Evolutionary conservation across 208 protist genomes (phyloP), one percentile per base, ranked within the genome.

Genomic region (Wallacemonas sp.): DNA sequence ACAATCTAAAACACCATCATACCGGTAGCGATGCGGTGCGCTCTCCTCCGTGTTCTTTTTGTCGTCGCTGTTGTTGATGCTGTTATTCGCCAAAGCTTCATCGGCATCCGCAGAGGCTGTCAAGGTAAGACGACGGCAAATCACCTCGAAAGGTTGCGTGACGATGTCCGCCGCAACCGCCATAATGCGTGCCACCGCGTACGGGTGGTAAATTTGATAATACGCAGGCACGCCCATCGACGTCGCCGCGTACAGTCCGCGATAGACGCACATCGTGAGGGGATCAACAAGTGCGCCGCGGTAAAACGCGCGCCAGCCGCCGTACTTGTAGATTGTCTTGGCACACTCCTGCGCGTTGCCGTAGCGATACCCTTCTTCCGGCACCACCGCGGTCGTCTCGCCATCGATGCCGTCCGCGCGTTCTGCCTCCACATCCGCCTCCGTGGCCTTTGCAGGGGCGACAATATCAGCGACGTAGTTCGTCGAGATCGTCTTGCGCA

Each of bases 381-480:
- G 22, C 38, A 26, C 58, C 2, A 45, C 67, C 34, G 8, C 62
- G 15, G 49, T 39, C 21, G 53, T 38, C 62, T 60, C 30, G 47
- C 30, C 26, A 6, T 44, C 22, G 14, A 36, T 31, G 28, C 1
- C 54, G 9, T 19, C 38, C n/a, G 19, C 39, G 36, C 8, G 12
- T n/a, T 28, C 17, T 1, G 58, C 44, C 34, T 19, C 26, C 14
- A 45, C 22, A 9, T 60, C 46, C 1, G n/a, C 41, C 12, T 31
- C 47, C 34, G 31, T 61, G 12, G 58, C 49, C 9, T 66, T 45
- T 15, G 49, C 33, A 1, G 80, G 74, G 2, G 80, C 85, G 17
- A 90, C 76, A 62, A 95, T 82, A 59, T 95, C 89, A 15, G 69
- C 85, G 47, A 83, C 66, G 75, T 91, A 95, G 72, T 92, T 95